Percentiles rank a stretch among this genome's conserved stretches.
These are phyloP conservation scores for Kwoniella sp. DNA, from an alignment of 768 basidiomycete genomes.

Conservation along the genomic window DNA sequence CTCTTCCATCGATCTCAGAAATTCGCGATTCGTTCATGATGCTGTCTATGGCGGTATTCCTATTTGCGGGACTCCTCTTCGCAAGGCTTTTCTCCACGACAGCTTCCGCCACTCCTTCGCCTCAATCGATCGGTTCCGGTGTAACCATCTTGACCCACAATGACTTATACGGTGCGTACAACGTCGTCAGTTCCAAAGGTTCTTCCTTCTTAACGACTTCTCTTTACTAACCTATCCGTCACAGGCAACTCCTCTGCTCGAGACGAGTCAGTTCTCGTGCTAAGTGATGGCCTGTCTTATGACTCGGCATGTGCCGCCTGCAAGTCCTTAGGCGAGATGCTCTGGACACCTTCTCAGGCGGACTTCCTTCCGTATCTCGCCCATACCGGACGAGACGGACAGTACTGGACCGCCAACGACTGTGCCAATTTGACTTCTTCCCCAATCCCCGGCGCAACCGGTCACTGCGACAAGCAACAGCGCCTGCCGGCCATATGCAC, in stretches of 20 bases:
- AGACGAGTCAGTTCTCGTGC: conserved; percentile 12
- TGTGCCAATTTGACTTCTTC: background rate
- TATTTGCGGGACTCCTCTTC: background rate
- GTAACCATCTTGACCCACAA: conserved; percentile 19
- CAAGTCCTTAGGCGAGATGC: background rate
- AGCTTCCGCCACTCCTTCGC: background rate
- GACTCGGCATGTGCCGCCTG: conserved; percentile 3
- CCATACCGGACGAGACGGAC: background rate
- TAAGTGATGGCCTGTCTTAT: background rate
- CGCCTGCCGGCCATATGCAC: conserved; percentile 15
- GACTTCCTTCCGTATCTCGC: conserved; percentile 20
- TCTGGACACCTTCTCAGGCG: conserved; percentile 5
- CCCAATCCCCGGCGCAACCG: background rate
- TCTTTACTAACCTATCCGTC: too few relatives aligned
- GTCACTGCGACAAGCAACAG: background rate
- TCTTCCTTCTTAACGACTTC: too few relatives aligned
- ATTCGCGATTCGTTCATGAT: background rate
- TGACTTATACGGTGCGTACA: conserved; percentile 16
- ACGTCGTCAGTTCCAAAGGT: background rate
- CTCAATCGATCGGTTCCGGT: background rate
- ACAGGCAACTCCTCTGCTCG: conserved; percentile 1
- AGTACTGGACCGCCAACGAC: conserved; percentile 11
- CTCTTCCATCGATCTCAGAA: background rate
- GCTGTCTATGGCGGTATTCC: background rate
- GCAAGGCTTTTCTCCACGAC: background rate